Conservation (phyloP, 148 eudicot species). For the Amaranthus hypochondriacus region DNA sequence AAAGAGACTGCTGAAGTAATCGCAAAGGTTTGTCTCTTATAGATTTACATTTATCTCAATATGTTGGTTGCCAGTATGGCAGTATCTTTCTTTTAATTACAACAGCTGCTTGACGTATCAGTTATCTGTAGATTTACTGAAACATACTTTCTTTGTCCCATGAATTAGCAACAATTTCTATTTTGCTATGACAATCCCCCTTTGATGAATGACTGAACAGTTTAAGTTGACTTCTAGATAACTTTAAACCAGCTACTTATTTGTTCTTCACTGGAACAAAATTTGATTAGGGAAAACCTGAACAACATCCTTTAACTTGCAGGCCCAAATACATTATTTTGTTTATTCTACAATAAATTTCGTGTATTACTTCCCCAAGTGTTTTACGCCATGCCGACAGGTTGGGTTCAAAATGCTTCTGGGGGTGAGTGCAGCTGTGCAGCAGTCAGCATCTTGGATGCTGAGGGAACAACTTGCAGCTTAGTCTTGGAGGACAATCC, state of each 20-base stretch:
- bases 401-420: constrained; percentile 94
- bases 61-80: no score
- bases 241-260: background rate
- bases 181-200: background rate
- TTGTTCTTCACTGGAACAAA: background rate
- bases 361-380: background rate
- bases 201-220: background rate
- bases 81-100: background rate
- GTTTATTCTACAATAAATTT: background rate
- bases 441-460: constrained; percentile 82
- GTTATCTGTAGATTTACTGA: background rate
- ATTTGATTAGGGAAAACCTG: background rate
- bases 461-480: constrained; percentile 92
- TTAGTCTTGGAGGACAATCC: constrained; percentile 92
- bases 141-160: background rate
- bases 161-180: background rate
- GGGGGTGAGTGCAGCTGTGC: constrained; percentile 90
- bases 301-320: background rate
- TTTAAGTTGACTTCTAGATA: background rate
- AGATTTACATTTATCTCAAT: background rate
- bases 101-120: background rate
- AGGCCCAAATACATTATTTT: background rate
- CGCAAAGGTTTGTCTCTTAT: constrained; percentile 59
- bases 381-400: constrained; percentile 30
- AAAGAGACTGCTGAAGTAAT: constrained; percentile 97